A percentile compares a stretch with the other conserved stretches of the same genome.
Evolutionary conservation across 768 basidiomycete genomes (phyloP).

Genomic region (Suillus discolor): DNA sequence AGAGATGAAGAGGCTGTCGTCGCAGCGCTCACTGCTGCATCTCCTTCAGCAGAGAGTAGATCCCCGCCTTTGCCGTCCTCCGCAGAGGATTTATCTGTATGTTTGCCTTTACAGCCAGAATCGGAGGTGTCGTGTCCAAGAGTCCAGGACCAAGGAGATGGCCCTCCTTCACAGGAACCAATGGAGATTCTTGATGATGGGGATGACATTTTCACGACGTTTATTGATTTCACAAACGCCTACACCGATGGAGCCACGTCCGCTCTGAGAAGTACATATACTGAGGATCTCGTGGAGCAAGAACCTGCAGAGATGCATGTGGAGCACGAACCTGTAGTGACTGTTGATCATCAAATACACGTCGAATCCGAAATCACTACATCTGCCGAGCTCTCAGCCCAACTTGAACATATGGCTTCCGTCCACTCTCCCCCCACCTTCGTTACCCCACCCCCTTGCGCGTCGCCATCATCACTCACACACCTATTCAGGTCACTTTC

Average conservation of each 20-base stretch:
- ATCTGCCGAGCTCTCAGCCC: not conserved
- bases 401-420: not conserved
- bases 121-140: not conserved
- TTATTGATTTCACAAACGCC: not conserved
- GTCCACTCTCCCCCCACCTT: not conserved
- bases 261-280: conserved; percentile 2
- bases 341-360: not conserved
- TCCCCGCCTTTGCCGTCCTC: not conserved
- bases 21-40: not conserved
- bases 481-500: not conserved
- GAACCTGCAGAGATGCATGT: not conserved
- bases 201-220: not conserved
- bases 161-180: not conserved
- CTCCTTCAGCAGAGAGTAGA: not conserved
- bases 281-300: not conserved
- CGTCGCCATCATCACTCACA: not conserved
- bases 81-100: not conserved
- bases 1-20: not conserved
- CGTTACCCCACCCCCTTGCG: not conserved
- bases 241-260: not conserved
- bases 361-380: not conserved
- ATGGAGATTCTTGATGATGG: not conserved
- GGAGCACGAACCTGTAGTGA: not conserved
- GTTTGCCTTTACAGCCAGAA: not conserved
- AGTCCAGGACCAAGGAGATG: not conserved